These are phyloP conservation scores for Penicillium tannophilum DNA, from an alignment of 495 filamentous ascomycete genomes.

Conservation along the genomic window DNA sequence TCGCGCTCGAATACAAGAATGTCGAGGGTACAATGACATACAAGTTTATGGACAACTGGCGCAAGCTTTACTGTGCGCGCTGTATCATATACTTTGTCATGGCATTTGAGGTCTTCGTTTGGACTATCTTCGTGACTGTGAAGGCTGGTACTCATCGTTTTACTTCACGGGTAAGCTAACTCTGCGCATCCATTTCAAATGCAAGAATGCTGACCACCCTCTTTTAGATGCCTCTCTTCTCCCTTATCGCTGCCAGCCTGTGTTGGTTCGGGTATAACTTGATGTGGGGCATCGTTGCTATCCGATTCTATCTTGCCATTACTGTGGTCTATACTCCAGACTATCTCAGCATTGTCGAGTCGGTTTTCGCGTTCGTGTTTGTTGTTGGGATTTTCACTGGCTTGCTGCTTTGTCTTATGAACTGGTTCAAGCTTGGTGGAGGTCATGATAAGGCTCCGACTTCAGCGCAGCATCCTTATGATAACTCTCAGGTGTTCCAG, in stretches of 20 bases:
- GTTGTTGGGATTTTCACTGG: conserved; percentile 26
- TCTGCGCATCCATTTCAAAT: not conserved
- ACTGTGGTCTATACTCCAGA: not conserved
- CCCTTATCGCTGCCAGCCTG: conserved; percentile 18
- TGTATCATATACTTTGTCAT: conserved; percentile 22
- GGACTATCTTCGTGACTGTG: conserved; percentile 20
- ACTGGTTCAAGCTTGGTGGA: conserved; percentile 22
- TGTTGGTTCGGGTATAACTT: conserved; percentile 26
- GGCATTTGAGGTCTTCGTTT: conserved; percentile 26
- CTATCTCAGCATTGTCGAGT: conserved; percentile 12
- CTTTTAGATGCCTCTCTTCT: conserved; percentile 15
- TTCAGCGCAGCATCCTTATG: conserved; percentile 15
- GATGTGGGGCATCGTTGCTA: conserved; percentile 19
- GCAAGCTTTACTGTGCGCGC: conserved; percentile 14
- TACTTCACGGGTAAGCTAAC: conserved; percentile 21
- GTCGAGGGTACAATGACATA: conserved; percentile 1
- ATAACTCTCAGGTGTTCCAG: not conserved
- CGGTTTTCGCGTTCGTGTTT: conserved; percentile 25
- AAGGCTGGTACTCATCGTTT: conserved; percentile 28
- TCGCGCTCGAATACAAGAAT: conserved; percentile 13
- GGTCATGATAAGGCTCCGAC: conserved; percentile 5
- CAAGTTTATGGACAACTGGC: not conserved
- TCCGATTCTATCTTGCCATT: conserved; percentile 19
- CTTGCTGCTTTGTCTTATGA: conserved; percentile 22
- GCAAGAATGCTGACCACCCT: not conserved